Percentiles rank a stretch among this genome's conserved stretches.
phyloP scores from a whole-genome alignment of 306 rosid genomes.

The Vigna angularis region DNA sequence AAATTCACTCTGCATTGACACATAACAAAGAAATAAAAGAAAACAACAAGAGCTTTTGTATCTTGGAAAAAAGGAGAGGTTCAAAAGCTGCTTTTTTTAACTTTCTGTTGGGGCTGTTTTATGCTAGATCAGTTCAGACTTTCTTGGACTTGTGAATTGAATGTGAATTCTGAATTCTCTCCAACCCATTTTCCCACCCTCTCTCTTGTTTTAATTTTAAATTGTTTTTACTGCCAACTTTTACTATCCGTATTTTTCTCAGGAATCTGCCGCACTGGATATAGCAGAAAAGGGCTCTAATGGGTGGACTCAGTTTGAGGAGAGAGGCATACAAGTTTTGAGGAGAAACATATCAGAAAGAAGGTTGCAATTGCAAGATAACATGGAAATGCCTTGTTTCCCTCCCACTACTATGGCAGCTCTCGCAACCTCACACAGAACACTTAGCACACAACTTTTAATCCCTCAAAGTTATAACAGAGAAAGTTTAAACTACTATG shows the following conservation, averaged over 20 bases:
- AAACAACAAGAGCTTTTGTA: slow-evolving; percentile 44
- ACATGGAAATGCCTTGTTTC: slow-evolving; percentile 42
- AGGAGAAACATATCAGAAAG: slow-evolving; percentile 38
- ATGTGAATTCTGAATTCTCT: slow-evolving; percentile 27
- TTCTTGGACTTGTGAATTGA: slow-evolving; percentile 45
- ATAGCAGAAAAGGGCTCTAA: slow-evolving; percentile 47
- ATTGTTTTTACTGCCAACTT: slow-evolving; percentile 26
- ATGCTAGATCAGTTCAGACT: slow-evolving; percentile 37
- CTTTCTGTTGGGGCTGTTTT: slow-evolving; percentile 56
- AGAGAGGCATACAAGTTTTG: slow-evolving; percentile 43
- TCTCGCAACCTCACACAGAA: slow-evolving; percentile 38
- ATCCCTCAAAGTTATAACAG: slow-evolving; percentile 35
- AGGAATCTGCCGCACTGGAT: slow-evolving; percentile 62
- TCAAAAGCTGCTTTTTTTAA: slow-evolving; percentile 50
- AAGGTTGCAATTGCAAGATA: slow-evolving; percentile 46
- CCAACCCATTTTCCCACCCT: background rate
- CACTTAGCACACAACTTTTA: slow-evolving; percentile 32
- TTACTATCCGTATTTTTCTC: slow-evolving; percentile 45
- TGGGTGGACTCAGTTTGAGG: slow-evolving; percentile 44
- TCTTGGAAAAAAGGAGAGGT: slow-evolving; percentile 50
- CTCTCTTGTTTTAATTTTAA: background rate
- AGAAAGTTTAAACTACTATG: slow-evolving; percentile 39
- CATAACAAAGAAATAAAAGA: background rate
- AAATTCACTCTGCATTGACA: background rate
- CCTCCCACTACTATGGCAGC: slow-evolving; percentile 32